Evolutionary conservation across 73 alveolate genomes (phyloP).

Genomic region (Blepharisma stoltei): DNA sequence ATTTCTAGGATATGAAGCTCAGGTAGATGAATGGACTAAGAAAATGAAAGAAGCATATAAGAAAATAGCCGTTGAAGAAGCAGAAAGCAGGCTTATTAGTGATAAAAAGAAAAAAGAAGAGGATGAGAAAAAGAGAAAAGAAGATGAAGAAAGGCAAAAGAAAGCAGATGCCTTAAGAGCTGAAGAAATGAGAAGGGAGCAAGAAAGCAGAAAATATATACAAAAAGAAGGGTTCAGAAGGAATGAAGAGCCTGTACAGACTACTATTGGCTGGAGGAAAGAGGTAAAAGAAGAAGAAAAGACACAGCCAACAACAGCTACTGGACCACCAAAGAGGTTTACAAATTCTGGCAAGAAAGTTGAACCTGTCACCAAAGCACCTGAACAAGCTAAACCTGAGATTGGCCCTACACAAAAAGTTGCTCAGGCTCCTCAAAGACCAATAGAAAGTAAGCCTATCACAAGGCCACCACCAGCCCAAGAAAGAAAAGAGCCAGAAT

Average conservation of each 20-base stretch:
- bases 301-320: no score
- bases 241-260: no score
- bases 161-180: not conserved
- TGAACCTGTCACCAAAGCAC: not conserved
- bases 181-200: not conserved
- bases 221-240: conserved; percentile 14
- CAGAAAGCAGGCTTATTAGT: not conserved
- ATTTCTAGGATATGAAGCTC: no score
- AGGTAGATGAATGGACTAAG: not conserved
- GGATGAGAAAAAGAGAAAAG: not conserved
- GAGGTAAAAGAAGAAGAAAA: no score
- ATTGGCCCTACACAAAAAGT: not conserved
- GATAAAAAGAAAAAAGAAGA: not conserved
- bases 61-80: not conserved
- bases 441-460: not conserved
- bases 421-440: not conserved
- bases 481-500: not conserved
- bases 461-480: not conserved
- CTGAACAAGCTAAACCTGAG: conserved; percentile 1
- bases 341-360: no score
- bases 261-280: no score
- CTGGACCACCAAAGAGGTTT: no score
- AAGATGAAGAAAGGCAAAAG: not conserved
- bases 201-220: no score
- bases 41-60: conserved; percentile 2